phyloP scores from a whole-genome alignment of 306 rosid genomes.

The Prinsepia uniflora region DNA sequence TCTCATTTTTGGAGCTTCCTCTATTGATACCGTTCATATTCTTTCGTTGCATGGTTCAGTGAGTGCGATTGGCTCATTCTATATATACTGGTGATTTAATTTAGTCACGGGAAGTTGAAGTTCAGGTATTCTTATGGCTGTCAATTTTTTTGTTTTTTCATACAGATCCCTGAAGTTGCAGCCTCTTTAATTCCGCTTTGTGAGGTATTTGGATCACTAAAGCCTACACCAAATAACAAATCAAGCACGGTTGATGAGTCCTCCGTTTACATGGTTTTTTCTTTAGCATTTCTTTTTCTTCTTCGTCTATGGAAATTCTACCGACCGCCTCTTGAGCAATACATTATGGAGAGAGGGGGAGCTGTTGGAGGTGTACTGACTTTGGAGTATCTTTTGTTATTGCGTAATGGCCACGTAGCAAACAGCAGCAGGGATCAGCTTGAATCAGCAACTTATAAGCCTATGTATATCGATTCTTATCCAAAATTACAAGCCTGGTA shows the following conservation, averaged over 20 bases:
- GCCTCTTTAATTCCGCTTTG: conserved; percentile 66
- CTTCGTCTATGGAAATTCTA: conserved; percentile 73
- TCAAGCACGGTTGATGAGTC: conserved; percentile 43
- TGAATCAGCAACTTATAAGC: conserved; percentile 37
- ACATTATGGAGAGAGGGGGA: conserved; percentile 53
- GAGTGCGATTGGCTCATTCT: conserved; percentile 25
- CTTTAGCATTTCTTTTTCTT: conserved; percentile 70
- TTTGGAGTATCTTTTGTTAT: conserved; percentile 66
- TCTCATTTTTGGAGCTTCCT: conserved; percentile 56
- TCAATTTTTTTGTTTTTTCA: conserved; percentile 22
- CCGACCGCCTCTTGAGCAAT: conserved; percentile 62
- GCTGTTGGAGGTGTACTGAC: conserved; percentile 49
- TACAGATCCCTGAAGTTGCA: conserved; percentile 68
- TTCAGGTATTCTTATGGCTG: conserved; percentile 24
- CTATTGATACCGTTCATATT: conserved; percentile 61
- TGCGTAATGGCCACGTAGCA: conserved; percentile 43
- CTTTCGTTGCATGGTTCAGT: conserved; percentile 73
- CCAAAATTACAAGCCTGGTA: conserved; percentile 72
- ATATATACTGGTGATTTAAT: not conserved
- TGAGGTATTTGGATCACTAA: conserved; percentile 69
- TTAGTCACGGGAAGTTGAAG: conserved; percentile 5
- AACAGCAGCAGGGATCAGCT: conserved; percentile 29
- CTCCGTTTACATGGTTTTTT: conserved; percentile 59
- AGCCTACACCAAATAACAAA: conserved; percentile 40
- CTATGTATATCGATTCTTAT: conserved; percentile 53